Base-by-base conservation (phyloP, 2,329 filamentous ascomycete genomes). In the Epichloe aotearoae region DNA sequence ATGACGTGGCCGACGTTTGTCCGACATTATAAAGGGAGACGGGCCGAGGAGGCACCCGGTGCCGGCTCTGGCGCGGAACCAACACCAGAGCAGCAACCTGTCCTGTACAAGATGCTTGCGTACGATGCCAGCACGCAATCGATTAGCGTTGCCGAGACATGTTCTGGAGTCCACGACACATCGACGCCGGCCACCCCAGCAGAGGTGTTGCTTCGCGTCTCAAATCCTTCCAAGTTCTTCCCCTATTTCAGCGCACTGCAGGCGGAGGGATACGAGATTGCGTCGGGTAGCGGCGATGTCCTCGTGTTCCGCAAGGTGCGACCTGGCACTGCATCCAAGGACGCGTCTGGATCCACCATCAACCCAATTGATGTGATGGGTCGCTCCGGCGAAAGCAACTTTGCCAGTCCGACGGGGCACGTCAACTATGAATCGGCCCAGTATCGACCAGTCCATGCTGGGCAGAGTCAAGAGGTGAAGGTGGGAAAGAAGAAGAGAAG, bases 221-320 rank as follows among this genome's bases (percentile, higher is more conserved):
- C 78, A 0, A 76, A 83, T 54, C 81, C 83, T 0, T 72, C 75
- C 47, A 79, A 79, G 55, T 87, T 86, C 64, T 72, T 86, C 12
- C 74, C 81, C 4, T 73, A 85, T 56, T 80, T 87, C 52, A 68
- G 70, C 3, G 64, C 72, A 1, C 70, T 86, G 2, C 73, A 81
- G 53, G 67, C 70, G 0, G 71, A 83, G 50, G 83, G 83, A 0
- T 87, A 80, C 54, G 82, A 85, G 57, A 80, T 86, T 39, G 74
- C 82, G 1, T 79, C 82, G 2, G 82, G 81, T 1, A 72, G 72
- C 46, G 75, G 75, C 5, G 75, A 86, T 55, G 70, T 85, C 4
- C 70, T 87, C 26, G 74, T 88, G 4, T 84, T 86, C 59, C 80
- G 79, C 55, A 82, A 84, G 63, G 73, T 78, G 4, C 69, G 65